Percentiles rank a stretch among this genome's conserved stretches.
Conservation (phyloP, 176 grass and related monocot genomes). For the Bolboschoenus planiculmis region DNA sequence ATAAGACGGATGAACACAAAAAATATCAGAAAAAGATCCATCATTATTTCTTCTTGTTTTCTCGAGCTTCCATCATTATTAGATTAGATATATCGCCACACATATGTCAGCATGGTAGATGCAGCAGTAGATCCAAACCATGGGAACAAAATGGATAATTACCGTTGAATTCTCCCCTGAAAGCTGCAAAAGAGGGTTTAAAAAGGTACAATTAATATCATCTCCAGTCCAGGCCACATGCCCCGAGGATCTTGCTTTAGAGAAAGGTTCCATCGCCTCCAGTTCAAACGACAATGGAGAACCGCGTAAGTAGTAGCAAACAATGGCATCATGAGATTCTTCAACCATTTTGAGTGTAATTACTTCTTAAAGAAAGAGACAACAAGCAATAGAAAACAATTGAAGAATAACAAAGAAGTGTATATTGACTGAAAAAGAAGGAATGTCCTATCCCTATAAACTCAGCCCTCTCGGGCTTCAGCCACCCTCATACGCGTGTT, state of each 20-base stretch:
- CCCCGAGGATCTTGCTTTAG: background rate
- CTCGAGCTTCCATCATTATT: background rate
- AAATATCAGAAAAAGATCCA: background rate
- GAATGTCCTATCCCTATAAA: background rate
- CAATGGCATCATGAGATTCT: background rate
- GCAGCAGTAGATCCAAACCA: background rate
- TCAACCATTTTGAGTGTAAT: background rate
- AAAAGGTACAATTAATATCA: background rate
- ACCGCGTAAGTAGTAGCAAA: background rate
- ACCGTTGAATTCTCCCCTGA: slow-evolving; percentile 9
- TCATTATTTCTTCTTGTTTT: background rate
- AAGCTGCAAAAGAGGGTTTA: background rate
- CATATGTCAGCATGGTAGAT: background rate
- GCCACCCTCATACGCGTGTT: slow-evolving; percentile 48
- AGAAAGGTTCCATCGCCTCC: background rate
- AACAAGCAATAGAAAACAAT: background rate
- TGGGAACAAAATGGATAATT: slow-evolving; percentile 10
- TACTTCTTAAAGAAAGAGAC: background rate
- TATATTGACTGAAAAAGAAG: slow-evolving; percentile 28
- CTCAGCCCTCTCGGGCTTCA: slow-evolving; percentile 38
- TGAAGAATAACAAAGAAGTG: background rate
- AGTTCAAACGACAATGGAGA: background rate
- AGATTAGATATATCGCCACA: background rate
- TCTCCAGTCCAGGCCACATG: background rate
- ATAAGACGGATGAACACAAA: background rate